Conservation (phyloP, 1,284 basidiomycete genomes). For the Earliella scabrosa region DNA sequence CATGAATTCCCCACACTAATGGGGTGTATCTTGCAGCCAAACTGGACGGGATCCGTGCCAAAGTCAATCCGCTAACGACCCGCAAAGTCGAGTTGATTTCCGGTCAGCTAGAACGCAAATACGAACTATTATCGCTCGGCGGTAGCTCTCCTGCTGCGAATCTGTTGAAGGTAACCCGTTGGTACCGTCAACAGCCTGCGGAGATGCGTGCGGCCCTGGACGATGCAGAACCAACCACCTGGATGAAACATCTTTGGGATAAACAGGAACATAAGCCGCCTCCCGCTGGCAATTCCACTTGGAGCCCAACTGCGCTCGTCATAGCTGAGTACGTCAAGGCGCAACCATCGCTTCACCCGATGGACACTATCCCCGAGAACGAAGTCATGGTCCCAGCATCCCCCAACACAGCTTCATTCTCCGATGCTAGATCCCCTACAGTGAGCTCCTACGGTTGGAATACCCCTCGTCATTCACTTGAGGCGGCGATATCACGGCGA, state of each 20-base stretch:
- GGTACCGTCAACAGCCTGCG: slow-evolving; percentile 56
- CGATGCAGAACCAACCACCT: slow-evolving; percentile 67
- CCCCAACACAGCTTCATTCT: slow-evolving; percentile 36
- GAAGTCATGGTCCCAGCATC: slow-evolving; percentile 24
- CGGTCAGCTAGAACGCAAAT: slow-evolving; percentile 69
- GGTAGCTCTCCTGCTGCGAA: slow-evolving; percentile 42
- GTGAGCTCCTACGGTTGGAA: slow-evolving; percentile 33
- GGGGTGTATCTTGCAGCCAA: slow-evolving; percentile 49
- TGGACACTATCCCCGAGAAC: slow-evolving; percentile 52
- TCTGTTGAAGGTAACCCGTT: slow-evolving; percentile 54
- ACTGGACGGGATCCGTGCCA: slow-evolving; percentile 53
- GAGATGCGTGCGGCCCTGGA: slow-evolving; percentile 53
- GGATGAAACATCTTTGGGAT: slow-evolving; percentile 67
- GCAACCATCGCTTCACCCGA: slow-evolving; percentile 41
- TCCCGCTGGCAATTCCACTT: slow-evolving; percentile 28
- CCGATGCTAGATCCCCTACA: slow-evolving; percentile 39
- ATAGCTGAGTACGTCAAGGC: slow-evolving; percentile 64
- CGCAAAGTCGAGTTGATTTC: slow-evolving; percentile 68
- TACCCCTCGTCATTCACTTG: slow-evolving; percentile 42
- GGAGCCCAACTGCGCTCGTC: slow-evolving; percentile 70
- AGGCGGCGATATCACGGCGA: slow-evolving; percentile 45
- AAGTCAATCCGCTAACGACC: slow-evolving; percentile 54
- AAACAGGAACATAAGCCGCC: slow-evolving; percentile 43
- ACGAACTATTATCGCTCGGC: slow-evolving; percentile 51
- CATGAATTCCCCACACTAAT: not conserved